These are phyloP conservation scores for Tilletia caries DNA, from an alignment of 1,284 basidiomycete species.

Conservation along the genomic window DNA sequence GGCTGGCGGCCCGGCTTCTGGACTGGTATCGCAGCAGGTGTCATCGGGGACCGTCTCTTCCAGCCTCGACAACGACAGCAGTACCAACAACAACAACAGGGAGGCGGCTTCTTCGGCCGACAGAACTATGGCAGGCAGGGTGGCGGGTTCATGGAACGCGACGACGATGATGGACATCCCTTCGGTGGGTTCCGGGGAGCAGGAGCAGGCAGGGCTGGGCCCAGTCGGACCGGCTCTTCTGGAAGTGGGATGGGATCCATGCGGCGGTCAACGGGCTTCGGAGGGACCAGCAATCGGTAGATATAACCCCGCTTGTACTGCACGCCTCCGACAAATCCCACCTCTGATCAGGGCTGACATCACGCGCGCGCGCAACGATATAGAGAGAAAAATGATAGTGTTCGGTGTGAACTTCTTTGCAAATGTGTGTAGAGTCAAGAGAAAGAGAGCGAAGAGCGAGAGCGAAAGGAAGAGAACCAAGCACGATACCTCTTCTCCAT, in stretches of 20 bases:
- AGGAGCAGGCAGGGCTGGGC: background rate
- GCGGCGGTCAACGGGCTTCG: constrained; percentile 31
- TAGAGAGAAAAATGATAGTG: no score
- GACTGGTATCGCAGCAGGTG: constrained; percentile 35
- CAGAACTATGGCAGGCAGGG: no score
- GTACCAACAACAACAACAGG: background rate
- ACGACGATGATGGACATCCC: background rate
- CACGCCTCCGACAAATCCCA: no score
- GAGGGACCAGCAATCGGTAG: constrained; percentile 35
- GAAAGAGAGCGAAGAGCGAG: no score
- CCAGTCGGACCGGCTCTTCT: constrained; percentile 8
- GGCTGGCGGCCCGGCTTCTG: constrained; percentile 40
- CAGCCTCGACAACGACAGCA: constrained; percentile 16
- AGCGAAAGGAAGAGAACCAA: no score
- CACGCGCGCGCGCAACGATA: no score
- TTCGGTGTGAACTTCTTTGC: no score
- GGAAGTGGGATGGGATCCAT: constrained; percentile 13
- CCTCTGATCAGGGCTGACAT: no score
- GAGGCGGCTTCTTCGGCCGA: background rate
- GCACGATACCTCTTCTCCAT: no score
- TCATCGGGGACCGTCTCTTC: constrained; percentile 21
- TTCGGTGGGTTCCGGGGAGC: constrained; percentile 2
- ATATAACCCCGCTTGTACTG: no score
- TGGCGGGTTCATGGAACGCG: background rate
- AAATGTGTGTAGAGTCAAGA: no score